Base-by-base conservation (phyloP, 1,284 basidiomycete species). In the Ustilago shanxiensis region DNA sequence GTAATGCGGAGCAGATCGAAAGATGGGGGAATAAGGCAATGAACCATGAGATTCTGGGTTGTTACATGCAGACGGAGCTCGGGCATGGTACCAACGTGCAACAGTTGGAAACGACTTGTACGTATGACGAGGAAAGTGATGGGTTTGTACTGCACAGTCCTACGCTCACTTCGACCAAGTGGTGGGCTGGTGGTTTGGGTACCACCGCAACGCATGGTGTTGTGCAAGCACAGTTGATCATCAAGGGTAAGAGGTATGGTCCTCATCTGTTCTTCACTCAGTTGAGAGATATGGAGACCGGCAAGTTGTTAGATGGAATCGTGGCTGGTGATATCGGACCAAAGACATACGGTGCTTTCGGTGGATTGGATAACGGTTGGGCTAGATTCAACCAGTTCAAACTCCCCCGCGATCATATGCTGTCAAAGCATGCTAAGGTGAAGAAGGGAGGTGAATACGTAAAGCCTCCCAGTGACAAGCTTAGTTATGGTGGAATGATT, bases 61-160 rank as follows among this genome's bases (percentile, higher is more conserved):
- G 81, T 58, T 83, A 84, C 68, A 83, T 73, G 47, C 86, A 87
- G 74, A 87, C 86, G 10, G 86, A 87, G 64, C 79, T 94, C 16
- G 92, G 90, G 0, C 93, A 94, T 77, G 93, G 93, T 9, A 83
- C 80, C 26, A 83, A 83, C 52, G 81, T 84, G 9, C 80, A 80
- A 37, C 71, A 64, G 3, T 88, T 94, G 29, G 93, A 94, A 86
- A 94, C 93, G 0, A 93, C 91, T 0, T 92, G 92, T 6, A 93
- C 91, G 0, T 94, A 91, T 85, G 87, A 92, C 35, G 89, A 90
- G 0, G 88, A 89, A n/a, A 90, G 89, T 0, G 87, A 90, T 66
- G 90, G 92, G 79, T 94, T 94, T 75, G 90, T 92, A 61, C 90
- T 94, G 37, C 88, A 93, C 83, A 92, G 92, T 0, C 93, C 93